Percentiles rank a stretch among this genome's conserved stretches.
Conservation (phyloP, 345 rosid genomes). For the Lepidium aucheri region DNA sequence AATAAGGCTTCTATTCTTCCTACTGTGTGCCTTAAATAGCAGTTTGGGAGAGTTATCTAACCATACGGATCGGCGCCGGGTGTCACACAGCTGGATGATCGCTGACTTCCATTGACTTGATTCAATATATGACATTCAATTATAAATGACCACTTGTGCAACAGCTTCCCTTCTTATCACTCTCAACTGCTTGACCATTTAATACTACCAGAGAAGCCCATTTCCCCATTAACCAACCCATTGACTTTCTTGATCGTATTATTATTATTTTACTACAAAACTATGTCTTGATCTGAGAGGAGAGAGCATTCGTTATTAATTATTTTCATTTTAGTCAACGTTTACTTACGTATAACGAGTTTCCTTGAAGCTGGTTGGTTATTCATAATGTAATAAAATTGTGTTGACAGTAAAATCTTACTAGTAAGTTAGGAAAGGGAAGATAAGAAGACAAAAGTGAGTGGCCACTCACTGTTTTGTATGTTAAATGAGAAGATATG, state of each 20-base stretch:
- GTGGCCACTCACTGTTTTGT: not conserved
- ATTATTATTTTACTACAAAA: not conserved
- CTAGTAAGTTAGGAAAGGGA: not conserved
- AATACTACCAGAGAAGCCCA: slow-evolving; percentile 11
- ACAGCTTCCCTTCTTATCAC: slow-evolving; percentile 3
- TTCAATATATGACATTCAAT: not conserved
- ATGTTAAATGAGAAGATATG: not conserved
- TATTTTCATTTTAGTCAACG: too few relatives aligned
- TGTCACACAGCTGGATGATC: slow-evolving; percentile 20
- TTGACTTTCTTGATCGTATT: slow-evolving; percentile 4
- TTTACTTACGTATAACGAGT: too few relatives aligned
- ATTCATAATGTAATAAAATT: not conserved
- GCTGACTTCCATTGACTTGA: slow-evolving; percentile 18
- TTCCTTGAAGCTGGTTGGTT: too few relatives aligned
- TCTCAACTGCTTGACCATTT: slow-evolving; percentile 17
- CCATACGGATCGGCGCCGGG: slow-evolving; percentile 10
- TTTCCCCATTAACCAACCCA: slow-evolving; percentile 17
- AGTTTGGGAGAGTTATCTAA: not conserved
- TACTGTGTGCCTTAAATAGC: slow-evolving; percentile 12
- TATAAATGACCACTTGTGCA: slow-evolving; percentile 15
- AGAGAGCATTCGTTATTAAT: too few relatives aligned
- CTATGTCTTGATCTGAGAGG: not conserved
- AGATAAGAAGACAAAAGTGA: not conserved
- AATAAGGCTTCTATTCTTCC: not conserved
- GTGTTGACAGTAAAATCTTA: not conserved